Percentiles rank a stretch among this genome's conserved stretches.
Evolutionary conservation across 2,329 filamentous ascomycete genomes (phyloP).

Genomic region (Rhexocercosporidium sp.): DNA sequence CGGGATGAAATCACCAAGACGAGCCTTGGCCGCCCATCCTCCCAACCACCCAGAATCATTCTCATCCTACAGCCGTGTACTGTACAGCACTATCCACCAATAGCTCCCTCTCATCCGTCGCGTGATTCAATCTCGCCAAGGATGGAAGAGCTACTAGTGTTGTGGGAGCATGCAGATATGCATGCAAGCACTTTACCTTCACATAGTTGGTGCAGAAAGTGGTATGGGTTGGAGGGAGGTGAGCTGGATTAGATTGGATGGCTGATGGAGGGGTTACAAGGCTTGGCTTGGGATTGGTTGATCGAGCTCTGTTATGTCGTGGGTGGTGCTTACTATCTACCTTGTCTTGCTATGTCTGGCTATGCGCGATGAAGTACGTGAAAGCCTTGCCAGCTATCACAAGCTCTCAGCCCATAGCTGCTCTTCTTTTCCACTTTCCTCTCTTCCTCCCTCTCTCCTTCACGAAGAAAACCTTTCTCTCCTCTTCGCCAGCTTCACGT

Average conservation of each 20-base stretch:
- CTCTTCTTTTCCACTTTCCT: slow-evolving; percentile 5
- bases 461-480: not conserved
- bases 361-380: not conserved
- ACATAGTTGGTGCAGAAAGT: not conserved
- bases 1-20: not conserved
- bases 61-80: not conserved
- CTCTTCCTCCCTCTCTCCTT: not conserved
- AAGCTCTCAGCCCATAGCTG: not conserved
- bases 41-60: not conserved
- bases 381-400: slow-evolving; percentile 5
- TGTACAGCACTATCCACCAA: not conserved
- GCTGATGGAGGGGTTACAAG: not conserved
- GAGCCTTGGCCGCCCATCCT: not conserved
- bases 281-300: not conserved
- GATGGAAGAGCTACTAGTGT: not conserved
- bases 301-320: not conserved
- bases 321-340: not conserved
- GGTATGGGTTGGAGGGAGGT: too few relatives aligned
- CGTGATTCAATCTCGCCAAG: slow-evolving; percentile 2
- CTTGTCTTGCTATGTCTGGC: not conserved
- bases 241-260: not conserved
- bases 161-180: not conserved
- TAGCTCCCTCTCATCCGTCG: not conserved
- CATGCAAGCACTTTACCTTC: not conserved
- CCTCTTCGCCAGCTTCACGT: not conserved